Conservation (phyloP, 257 asterid species). For the Pogostemon cablin region DNA sequence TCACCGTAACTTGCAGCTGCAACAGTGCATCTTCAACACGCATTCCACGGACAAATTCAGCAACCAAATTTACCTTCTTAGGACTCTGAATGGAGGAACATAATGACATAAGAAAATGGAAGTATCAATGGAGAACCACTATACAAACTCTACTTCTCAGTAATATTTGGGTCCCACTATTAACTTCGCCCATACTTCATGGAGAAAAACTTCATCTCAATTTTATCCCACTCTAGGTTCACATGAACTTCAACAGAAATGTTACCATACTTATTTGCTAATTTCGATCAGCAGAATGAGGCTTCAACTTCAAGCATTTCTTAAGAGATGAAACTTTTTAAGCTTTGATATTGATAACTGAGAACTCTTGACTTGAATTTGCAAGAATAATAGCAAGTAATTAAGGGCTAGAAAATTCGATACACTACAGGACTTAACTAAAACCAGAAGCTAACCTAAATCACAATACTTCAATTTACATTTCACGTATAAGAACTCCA, state of each 20-base stretch:
- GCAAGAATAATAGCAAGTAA: conserved; percentile 16
- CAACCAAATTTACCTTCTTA: conserved; percentile 90
- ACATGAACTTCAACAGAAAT: neutral
- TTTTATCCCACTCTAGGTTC: neutral
- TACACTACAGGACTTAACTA: neutral
- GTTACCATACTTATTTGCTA: neutral
- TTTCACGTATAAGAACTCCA: neutral
- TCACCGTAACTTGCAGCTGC: conserved; percentile 90
- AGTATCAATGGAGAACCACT: neutral
- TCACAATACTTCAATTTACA: conserved; percentile 20
- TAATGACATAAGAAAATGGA: neutral
- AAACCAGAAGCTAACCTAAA: conserved; percentile 10
- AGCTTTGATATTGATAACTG: conserved; percentile 4
- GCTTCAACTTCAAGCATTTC: conserved; percentile 11
- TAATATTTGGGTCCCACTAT: conserved; percentile 14
- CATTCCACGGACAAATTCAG: conserved; percentile 96
- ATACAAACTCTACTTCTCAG: conserved; percentile 4
- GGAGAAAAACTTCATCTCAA: neutral
- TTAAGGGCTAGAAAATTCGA: neutral
- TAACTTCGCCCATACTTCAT: neutral
- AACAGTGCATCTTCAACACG: conserved; percentile 95
- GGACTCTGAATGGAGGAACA: conserved; percentile 66
- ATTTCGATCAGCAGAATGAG: neutral
- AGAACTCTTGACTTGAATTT: conserved; percentile 1
- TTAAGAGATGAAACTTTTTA: neutral